A percentile compares a stretch with the other conserved stretches of the same genome.
Evolutionary conservation across 306 rosid genomes (phyloP).

Genomic region (Urtica urens): DNA sequence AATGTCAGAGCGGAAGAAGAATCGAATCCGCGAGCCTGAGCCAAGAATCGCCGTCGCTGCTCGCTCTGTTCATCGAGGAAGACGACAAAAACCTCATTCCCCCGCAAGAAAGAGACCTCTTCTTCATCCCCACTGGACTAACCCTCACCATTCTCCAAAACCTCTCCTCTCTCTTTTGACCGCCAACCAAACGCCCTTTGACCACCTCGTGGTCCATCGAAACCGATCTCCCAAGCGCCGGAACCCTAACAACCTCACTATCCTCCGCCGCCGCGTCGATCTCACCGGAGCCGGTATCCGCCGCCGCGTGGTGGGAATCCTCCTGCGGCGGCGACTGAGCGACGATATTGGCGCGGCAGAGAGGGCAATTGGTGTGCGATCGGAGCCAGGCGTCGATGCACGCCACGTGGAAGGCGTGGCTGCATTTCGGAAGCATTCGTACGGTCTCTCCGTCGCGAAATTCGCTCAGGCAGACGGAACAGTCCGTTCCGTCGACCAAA

Average conservation of each 20-base stretch:
- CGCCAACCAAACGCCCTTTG: background rate
- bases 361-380: conserved; percentile 64
- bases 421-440: conserved; percentile 58
- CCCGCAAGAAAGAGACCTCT: conserved; percentile 37
- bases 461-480: conserved; percentile 62
- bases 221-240: conserved; percentile 6
- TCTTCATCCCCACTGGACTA: conserved; percentile 57
- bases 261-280: background rate
- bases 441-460: conserved; percentile 44
- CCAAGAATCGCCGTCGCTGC: too few relatives aligned
- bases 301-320: conserved; percentile 1
- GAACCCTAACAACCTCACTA: background rate
- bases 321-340: too few relatives aligned
- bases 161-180: conserved; percentile 4
- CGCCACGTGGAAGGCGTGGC: conserved; percentile 51
- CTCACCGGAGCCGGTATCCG: conserved; percentile 1
- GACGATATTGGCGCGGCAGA: conserved; percentile 48
- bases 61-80: conserved; percentile 18
- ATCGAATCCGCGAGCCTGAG: background rate
- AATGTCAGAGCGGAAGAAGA: background rate
- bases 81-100: conserved; percentile 26
- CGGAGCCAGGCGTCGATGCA: conserved; percentile 69
- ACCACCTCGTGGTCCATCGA: conserved; percentile 9
- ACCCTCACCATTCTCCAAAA: conserved; percentile 10
- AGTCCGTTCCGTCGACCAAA: conserved; percentile 54